Evolutionary conservation across 768 basidiomycete genomes (phyloP).

Genomic region (Pleurotus djamor): DNA sequence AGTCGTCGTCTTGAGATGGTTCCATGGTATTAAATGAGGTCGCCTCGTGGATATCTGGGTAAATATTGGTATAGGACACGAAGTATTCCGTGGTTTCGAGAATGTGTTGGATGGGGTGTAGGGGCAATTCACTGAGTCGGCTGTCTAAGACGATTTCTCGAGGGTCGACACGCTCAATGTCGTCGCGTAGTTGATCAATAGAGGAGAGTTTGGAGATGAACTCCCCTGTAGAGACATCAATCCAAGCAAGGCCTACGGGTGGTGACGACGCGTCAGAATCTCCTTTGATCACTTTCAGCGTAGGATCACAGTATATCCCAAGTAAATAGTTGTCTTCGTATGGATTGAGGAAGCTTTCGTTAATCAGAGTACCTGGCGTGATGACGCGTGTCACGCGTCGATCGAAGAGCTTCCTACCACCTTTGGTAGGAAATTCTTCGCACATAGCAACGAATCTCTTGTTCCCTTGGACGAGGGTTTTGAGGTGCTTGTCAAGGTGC

Average conservation of each 20-base stretch:
- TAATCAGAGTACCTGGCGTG: slow-evolving; percentile 92
- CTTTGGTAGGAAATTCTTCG: slow-evolving; percentile 74
- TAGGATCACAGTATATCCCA: slow-evolving; percentile 36
- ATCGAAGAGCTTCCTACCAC: slow-evolving; percentile 63
- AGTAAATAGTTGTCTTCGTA: slow-evolving; percentile 91
- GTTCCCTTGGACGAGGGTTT: slow-evolving; percentile 79
- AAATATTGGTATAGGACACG: slow-evolving; percentile 40
- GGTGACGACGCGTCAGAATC: neutral
- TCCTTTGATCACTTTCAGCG: slow-evolving; percentile 8
- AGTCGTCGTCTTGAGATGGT: neutral
- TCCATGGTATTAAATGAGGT: neutral
- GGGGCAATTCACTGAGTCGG: slow-evolving; percentile 27
- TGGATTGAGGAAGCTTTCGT: slow-evolving; percentile 84
- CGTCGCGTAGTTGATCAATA: slow-evolving; percentile 64
- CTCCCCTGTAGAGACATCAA: slow-evolving; percentile 93
- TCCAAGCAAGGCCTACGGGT: slow-evolving; percentile 82
- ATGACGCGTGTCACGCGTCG: slow-evolving; percentile 84
- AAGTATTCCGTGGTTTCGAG: slow-evolving; percentile 55
- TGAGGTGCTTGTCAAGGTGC: slow-evolving; percentile 86
- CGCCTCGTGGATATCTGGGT: neutral
- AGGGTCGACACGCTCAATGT: slow-evolving; percentile 78
- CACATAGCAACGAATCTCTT: slow-evolving; percentile 89
- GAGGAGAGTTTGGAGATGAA: slow-evolving; percentile 74
- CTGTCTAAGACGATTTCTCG: slow-evolving; percentile 75
- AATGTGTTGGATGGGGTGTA: slow-evolving; percentile 44